Conservation (phyloP, 495 filamentous ascomycete genomes). For the Darksidea phi region DNA sequence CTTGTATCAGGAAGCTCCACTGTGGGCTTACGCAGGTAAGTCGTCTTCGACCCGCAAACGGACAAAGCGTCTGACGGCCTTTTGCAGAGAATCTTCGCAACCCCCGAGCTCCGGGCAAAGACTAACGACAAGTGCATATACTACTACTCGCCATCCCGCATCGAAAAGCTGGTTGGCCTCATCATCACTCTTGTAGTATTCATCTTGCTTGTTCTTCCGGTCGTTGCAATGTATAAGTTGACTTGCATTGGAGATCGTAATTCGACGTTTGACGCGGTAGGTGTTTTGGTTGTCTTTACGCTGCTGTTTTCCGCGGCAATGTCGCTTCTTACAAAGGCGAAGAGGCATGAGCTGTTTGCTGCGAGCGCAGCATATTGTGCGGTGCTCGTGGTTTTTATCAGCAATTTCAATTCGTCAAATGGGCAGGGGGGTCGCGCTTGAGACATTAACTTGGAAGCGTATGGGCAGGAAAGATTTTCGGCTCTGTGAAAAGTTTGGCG, state of each 20-base stretch:
- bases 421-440: not conserved
- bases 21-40: slow-evolving; percentile 39
- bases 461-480: not conserved
- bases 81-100: slow-evolving; percentile 37
- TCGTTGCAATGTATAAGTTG: slow-evolving; percentile 43
- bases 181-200: slow-evolving; percentile 38
- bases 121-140: slow-evolving; percentile 40
- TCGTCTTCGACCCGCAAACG: not conserved
- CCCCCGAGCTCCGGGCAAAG: slow-evolving; percentile 42
- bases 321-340: slow-evolving; percentile 43
- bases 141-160: slow-evolving; percentile 43
- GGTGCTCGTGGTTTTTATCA: slow-evolving; percentile 39
- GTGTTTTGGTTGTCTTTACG: slow-evolving; percentile 33
- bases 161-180: slow-evolving; percentile 41
- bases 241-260: slow-evolving; percentile 28
- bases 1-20: slow-evolving; percentile 32
- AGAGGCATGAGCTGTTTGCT: slow-evolving; percentile 47
- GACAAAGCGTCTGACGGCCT: not conserved
- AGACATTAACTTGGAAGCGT: not conserved
- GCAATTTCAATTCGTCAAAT: slow-evolving; percentile 26
- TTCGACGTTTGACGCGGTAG: slow-evolving; percentile 29
- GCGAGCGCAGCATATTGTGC: slow-evolving; percentile 45
- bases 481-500: not conserved
- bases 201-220: slow-evolving; percentile 45
- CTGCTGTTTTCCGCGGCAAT: slow-evolving; percentile 44